Evolutionary conservation across 2,329 filamentous ascomycete species (phyloP).

Genomic region (Neopestalotiopsis rosae): DNA sequence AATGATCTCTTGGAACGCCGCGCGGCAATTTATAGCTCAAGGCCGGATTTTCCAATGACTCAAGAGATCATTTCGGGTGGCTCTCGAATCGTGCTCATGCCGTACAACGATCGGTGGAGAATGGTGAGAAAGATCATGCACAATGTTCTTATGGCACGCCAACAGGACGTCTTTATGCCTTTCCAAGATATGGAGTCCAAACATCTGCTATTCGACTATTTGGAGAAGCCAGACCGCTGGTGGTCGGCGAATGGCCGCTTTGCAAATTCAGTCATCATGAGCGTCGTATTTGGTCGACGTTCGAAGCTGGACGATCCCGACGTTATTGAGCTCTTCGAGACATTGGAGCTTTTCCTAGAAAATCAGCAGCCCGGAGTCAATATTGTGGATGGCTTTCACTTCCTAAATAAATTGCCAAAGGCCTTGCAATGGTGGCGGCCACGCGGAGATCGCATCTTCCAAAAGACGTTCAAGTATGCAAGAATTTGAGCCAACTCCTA

Average conservation of each 20-base stretch:
- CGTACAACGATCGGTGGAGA: neutral
- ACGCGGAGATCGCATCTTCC: no score
- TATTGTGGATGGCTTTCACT: no score
- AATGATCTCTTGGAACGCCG: neutral
- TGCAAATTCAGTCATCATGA: constrained; percentile 1
- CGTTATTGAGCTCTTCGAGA: no score
- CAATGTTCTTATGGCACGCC: neutral
- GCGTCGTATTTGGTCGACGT: neutral
- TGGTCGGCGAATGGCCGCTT: neutral
- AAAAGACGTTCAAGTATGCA: no score
- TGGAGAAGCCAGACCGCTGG: neutral
- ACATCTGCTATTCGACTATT: neutral
- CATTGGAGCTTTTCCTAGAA: no score
- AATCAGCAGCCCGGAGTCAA: no score
- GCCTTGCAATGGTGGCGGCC: no score
- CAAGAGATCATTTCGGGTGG: neutral
- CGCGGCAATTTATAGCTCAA: neutral
- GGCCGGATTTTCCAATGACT: neutral
- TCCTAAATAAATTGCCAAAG: no score
- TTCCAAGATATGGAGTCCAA: neutral
- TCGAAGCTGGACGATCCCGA: no score
- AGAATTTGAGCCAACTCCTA: no score
- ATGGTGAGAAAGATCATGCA: neutral
- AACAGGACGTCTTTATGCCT: neutral
- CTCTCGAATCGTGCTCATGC: neutral